These are phyloP conservation scores for Coccomyxa subellipsoidea DNA, from an alignment of 163 green algal species.

Conservation along the genomic window DNA sequence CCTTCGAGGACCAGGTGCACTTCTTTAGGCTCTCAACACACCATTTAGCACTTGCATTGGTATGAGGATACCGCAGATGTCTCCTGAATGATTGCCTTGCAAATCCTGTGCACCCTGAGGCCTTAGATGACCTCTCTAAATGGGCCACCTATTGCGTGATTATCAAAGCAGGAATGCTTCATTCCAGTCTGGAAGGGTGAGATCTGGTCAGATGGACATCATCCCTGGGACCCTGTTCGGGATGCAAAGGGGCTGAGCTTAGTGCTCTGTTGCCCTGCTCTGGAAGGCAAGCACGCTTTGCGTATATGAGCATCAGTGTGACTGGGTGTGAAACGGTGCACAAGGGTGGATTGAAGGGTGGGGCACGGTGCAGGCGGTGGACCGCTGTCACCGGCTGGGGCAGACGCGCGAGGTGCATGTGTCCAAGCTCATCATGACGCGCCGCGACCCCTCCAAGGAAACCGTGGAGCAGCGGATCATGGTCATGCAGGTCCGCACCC, in stretches of 20 bases:
- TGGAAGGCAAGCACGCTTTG: background rate
- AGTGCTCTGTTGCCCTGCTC: no score
- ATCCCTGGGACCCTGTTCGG: no score
- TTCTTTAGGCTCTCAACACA: background rate
- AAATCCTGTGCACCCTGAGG: no score
- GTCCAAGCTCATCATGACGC: conserved; percentile 15
- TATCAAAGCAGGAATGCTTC: no score
- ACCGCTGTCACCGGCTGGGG: conserved; percentile 13
- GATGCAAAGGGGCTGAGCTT: no score
- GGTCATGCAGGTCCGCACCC: conserved; percentile 7
- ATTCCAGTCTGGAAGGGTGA: no score
- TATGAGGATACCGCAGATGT: no score
- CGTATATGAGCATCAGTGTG: background rate
- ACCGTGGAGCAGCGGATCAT: conserved; percentile 16
- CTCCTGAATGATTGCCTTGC: no score
- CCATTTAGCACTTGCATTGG: no score
- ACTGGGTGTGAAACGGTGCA: background rate
- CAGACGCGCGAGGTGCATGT: conserved; percentile 10
- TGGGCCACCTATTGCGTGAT: no score
- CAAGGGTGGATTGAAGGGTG: background rate
- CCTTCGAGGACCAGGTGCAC: conserved; percentile 11
- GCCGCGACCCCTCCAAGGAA: background rate
- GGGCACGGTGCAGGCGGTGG: background rate
- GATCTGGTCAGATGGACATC: no score
- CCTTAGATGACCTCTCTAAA: no score